Conservation (phyloP, 1,139 yeast genomes). For the Sugiyamaella xylanicola region DNA sequence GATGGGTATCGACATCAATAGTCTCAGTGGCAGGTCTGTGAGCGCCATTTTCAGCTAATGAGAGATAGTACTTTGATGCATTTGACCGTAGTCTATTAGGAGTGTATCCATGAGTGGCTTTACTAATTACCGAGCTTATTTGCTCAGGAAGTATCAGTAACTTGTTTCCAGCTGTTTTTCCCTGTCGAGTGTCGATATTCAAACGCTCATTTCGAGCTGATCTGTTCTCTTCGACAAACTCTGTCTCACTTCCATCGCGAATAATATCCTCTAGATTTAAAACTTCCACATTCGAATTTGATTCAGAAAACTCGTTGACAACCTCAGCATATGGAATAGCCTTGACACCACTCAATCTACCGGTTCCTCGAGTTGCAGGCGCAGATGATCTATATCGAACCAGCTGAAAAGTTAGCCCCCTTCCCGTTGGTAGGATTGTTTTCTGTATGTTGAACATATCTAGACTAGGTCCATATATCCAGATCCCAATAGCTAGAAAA, state of each 20-base stretch:
- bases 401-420: background rate
- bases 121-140: conserved; percentile 29
- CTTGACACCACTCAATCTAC: conserved; percentile 10
- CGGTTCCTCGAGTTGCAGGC: conserved; percentile 4
- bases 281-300: conserved; percentile 16
- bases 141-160: conserved; percentile 31
- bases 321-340: conserved; percentile 22
- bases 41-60: conserved; percentile 32
- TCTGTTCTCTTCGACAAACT: background rate
- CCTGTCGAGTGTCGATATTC: conserved; percentile 33
- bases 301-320: conserved; percentile 18
- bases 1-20: conserved; percentile 76
- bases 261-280: conserved; percentile 15
- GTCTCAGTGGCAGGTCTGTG: conserved; percentile 44
- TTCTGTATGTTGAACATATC: conserved; percentile 4
- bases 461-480: too few species aligned
- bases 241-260: background rate
- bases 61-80: conserved; percentile 34
- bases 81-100: conserved; percentile 36
- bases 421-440: background rate
- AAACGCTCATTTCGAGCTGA: conserved; percentile 25
- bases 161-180: conserved; percentile 30
- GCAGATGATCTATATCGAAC: background rate
- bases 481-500: too few species aligned
- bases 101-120: conserved; percentile 26